Conservation (phyloP, 306 rosid species). For the Calophaca sinica region DNA sequence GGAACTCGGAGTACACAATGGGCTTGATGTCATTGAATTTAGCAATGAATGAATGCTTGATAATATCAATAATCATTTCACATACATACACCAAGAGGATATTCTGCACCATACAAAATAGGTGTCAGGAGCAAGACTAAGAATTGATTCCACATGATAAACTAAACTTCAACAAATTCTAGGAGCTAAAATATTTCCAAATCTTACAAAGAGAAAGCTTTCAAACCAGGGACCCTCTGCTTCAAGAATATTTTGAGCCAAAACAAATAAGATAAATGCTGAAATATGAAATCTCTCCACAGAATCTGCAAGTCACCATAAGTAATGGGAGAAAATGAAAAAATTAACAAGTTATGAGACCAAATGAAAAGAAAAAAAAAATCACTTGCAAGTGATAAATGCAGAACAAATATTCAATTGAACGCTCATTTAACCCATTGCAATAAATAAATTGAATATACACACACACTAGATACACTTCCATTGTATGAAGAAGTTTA, state of each 20-base stretch:
- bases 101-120: conserved; percentile 66
- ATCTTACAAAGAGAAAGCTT: conserved; percentile 82
- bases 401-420: conserved; percentile 10
- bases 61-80: conserved; percentile 89
- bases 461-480: conserved; percentile 1
- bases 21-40: conserved; percentile 94
- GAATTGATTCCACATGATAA: conserved; percentile 20
- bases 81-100: conserved; percentile 80
- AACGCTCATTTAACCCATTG: conserved; percentile 8
- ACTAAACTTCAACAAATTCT: conserved; percentile 11
- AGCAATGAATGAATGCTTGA: conserved; percentile 95
- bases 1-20: conserved; percentile 87
- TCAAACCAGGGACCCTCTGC: conserved; percentile 98
- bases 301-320: conserved; percentile 73
- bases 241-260: conserved; percentile 98
- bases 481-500: conserved; percentile 2
- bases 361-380: conserved; percentile 5
- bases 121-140: conserved; percentile 39
- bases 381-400: conserved; percentile 18
- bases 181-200: conserved; percentile 20
- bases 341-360: conserved; percentile 14
- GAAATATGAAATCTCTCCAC: conserved; percentile 97
- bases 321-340: conserved; percentile 16
- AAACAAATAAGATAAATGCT: conserved; percentile 86
- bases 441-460: background rate